phyloP scores from a whole-genome alignment of 768 basidiomycete genomes.

The Macrolepiota dolichaula region DNA sequence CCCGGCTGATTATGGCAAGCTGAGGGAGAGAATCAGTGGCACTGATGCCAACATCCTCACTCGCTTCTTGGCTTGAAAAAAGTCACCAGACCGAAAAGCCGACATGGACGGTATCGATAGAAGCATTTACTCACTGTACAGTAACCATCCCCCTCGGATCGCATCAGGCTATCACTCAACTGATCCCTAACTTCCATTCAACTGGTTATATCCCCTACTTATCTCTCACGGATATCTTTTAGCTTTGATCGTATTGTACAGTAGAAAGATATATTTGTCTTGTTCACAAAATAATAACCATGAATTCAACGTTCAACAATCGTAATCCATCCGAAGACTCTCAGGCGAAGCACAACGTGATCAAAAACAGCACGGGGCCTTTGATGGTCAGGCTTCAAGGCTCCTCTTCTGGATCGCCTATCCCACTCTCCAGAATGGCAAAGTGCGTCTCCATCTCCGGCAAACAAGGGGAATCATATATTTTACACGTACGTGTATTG shows the following conservation, averaged over 20 bases:
- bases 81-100: conserved; percentile 18
- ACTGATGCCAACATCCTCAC: conserved; percentile 90
- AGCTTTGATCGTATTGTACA: conserved; percentile 15
- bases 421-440: conserved; percentile 87
- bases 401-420: conserved; percentile 94
- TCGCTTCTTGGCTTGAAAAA: conserved; percentile 62
- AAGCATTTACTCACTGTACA: conserved; percentile 15
- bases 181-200: conserved; percentile 40
- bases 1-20: conserved; percentile 68
- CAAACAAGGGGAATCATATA: conserved; percentile 96
- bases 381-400: conserved; percentile 50
- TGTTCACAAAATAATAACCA: not conserved
- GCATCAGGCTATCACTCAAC: conserved; percentile 31
- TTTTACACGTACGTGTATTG: conserved; percentile 90
- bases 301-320: not conserved
- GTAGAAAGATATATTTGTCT: conserved; percentile 8
- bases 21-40: conserved; percentile 74
- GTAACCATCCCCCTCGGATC: conserved; percentile 18
- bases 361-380: conserved; percentile 1
- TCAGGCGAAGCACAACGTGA: conserved; percentile 6
- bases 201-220: conserved; percentile 32
- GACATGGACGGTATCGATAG: conserved; percentile 27
- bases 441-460: conserved; percentile 97
- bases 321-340: not conserved
- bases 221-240: not conserved